phyloP scores from a whole-genome alignment of 2,329 filamentous ascomycete genomes.

The Endocalyx cinctus region DNA sequence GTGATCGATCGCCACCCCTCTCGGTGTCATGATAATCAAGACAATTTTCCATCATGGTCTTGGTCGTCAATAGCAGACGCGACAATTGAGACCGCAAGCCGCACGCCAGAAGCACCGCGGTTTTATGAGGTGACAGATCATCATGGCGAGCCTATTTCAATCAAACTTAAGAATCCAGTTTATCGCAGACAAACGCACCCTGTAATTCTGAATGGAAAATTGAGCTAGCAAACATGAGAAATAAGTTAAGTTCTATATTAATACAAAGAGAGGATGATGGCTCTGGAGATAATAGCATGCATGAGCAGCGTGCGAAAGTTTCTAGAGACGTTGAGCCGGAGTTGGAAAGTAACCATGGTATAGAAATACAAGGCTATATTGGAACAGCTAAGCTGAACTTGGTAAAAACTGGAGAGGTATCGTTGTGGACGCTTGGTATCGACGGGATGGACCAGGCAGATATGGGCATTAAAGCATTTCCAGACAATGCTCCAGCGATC shows the following conservation, averaged over 20 bases:
- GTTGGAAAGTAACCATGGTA: too few relatives aligned
- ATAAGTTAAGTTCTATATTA: background rate
- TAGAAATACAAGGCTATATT: conserved; percentile 1
- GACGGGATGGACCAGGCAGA: background rate
- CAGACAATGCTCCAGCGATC: too few relatives aligned
- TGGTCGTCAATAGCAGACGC: conserved; percentile 1
- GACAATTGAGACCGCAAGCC: background rate
- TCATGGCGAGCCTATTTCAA: background rate
- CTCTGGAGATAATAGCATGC: too few relatives aligned
- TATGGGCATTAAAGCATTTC: too few relatives aligned
- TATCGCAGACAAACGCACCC: background rate
- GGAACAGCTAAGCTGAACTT: background rate
- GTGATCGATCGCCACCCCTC: background rate
- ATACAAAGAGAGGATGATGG: background rate
- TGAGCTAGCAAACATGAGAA: background rate
- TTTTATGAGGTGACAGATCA: conserved; percentile 1
- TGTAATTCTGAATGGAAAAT: background rate
- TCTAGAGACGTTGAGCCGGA: too few relatives aligned
- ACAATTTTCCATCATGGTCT: background rate
- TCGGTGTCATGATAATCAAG: background rate
- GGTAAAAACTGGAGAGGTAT: background rate
- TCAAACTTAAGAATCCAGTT: background rate
- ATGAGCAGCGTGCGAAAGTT: too few relatives aligned
- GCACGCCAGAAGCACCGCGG: background rate
- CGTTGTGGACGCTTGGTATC: background rate